Evolutionary conservation across 2,329 filamentous ascomycete genomes (phyloP), one percentile per base, ranked within the genome.

Genomic region (Fusarium veterinarium): DNA sequence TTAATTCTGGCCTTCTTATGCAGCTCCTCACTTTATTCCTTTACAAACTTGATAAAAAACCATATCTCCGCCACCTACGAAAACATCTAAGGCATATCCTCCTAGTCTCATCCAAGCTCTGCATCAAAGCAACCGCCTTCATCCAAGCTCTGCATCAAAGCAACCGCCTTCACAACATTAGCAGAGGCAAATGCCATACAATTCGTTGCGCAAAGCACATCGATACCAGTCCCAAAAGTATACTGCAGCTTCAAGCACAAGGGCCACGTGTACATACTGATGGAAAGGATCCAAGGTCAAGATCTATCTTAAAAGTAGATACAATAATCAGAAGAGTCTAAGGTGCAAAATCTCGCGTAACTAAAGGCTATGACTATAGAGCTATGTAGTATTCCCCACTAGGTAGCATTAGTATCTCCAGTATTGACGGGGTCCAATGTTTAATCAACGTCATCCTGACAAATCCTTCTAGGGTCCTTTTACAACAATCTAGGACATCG

Each of bases 391-490:
- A 6, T 33, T 33, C 5, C 8, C 33, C n/a, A 0, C 23, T 5
- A 1, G 14, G 10, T 28, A 9, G 38, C 8, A 4, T 31, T 2
- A 57, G 65, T 0, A 56, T 79, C 8, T 49, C 59, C 12, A 76
- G 72, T 23, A 40, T 75, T 4, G 60, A 71, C 40, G 74, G 73
- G 2, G 75, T 1, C 67, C 77, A 28, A 52, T 79, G 9, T 79
- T 67, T 25, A 74, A 79, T 42, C 66, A 44, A n/a, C 69, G 76
- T 12, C 62, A 80, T 31, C 76, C 74, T 16, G 41, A 35, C 3
- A 42, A 64, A 28, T 51, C 40, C 3, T 65, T 60, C 44, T 77
- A 67, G 72, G 79, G 76, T 1, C 80, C 78, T 1, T 82, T 77
- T 58, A 28, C 57, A 16, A 75, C 69, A 4, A 69, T 80, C 3